Conservation (phyloP, 202 grass and related monocot genomes). For the Alloteropsis angusta region DNA sequence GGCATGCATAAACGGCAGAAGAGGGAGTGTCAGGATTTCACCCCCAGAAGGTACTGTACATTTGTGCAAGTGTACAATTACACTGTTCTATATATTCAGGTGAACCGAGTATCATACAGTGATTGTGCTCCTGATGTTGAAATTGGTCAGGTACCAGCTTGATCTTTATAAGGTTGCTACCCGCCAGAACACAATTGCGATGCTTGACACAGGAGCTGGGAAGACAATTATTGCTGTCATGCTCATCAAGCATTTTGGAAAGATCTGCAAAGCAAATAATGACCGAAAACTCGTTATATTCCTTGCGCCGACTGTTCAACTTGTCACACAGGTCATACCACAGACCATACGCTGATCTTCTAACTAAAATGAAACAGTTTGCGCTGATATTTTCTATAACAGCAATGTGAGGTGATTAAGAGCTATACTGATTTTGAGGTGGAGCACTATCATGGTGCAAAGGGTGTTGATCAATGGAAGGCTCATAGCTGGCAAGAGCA, state of each 20-base stretch:
- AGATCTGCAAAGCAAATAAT: conserved; percentile 28
- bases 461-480: conserved; percentile 69
- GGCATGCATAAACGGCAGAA: conserved; percentile 20
- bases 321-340: conserved; percentile 54
- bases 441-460: conserved; percentile 56
- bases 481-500: conserved; percentile 62
- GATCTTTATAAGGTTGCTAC: conserved; percentile 63
- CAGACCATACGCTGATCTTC: background rate
- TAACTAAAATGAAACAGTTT: background rate
- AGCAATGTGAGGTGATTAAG: conserved; percentile 85
- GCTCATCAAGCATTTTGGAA: conserved; percentile 62
- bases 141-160: conserved; percentile 57
- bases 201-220: conserved; percentile 76
- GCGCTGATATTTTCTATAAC: conserved; percentile 12
- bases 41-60: conserved; percentile 33
- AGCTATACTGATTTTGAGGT: conserved; percentile 60
- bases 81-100: conserved; percentile 1
- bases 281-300: conserved; percentile 54
- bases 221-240: conserved; percentile 91
- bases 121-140: background rate
- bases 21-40: conserved; percentile 21
- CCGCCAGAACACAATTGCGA: conserved; percentile 61
- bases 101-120: background rate
- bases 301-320: conserved; percentile 71
- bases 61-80: background rate